These are phyloP conservation scores for Stephania cephalantha DNA, from an alignment of 164 flowering plant species.

Conservation along the genomic window DNA sequence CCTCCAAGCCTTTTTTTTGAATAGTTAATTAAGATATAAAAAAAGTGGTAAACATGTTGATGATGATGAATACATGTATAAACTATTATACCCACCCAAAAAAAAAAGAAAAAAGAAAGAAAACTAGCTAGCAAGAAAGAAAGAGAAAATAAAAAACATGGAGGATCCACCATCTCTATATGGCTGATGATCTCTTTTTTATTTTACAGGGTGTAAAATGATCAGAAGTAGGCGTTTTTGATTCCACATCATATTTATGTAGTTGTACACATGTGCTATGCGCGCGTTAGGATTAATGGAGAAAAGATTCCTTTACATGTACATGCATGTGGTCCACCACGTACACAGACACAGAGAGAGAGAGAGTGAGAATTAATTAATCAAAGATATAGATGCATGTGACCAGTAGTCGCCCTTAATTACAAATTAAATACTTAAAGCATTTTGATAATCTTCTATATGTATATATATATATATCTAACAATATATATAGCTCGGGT, in stretches of 20 bases:
- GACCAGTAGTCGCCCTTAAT: too few species aligned
- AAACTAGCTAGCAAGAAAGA: neutral
- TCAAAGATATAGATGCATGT: too few species aligned
- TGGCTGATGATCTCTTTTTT: neutral
- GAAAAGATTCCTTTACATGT: slow-evolving; percentile 7
- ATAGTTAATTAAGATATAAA: neutral
- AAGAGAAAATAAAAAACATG: neutral
- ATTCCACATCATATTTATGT: slow-evolving; percentile 1
- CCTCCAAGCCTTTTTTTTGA: neutral
- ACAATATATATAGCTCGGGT: neutral
- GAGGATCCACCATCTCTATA: neutral
- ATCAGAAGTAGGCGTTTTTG: neutral
- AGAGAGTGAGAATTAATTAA: too few species aligned
- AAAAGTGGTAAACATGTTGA: neutral
- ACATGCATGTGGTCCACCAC: neutral
- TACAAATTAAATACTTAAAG: too few species aligned
- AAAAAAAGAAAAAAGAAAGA: neutral
- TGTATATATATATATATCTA: too few species aligned
- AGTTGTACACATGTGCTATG: neutral
- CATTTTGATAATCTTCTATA: neutral
- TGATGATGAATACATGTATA: neutral
- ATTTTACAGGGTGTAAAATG: slow-evolving; percentile 3
- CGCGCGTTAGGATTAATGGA: neutral
- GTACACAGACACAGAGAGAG: neutral
- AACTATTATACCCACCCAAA: neutral